Conservation (phyloP, 2,329 filamentous ascomycete genomes). For the Nothomitra cinnamomea region DNA sequence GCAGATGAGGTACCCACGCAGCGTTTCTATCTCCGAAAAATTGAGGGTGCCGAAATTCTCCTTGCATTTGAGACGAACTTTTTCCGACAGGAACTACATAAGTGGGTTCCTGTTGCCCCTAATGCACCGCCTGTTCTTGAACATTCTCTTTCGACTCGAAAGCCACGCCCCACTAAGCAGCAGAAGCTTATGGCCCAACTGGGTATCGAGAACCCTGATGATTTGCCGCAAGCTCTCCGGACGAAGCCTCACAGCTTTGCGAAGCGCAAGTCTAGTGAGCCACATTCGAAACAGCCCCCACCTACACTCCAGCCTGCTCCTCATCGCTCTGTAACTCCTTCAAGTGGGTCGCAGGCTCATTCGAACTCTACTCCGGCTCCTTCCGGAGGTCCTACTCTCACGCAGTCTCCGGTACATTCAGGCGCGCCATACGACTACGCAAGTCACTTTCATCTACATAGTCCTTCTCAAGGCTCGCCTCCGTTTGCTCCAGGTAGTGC, state of each 20-base stretch:
- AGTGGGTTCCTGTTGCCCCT: conserved; percentile 80
- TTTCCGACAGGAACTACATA: conserved; percentile 87
- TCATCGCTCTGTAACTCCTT: conserved; percentile 2
- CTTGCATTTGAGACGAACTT: conserved; percentile 92
- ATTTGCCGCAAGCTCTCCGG: conserved; percentile 67
- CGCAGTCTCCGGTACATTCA: background rate
- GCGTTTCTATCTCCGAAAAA: conserved; percentile 89
- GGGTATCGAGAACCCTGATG: conserved; percentile 77
- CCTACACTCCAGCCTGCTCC: conserved; percentile 5
- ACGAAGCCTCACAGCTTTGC: conserved; percentile 54
- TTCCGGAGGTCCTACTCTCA: background rate
- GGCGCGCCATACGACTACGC: background rate
- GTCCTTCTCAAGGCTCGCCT: conserved; percentile 1
- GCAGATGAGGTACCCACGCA: conserved; percentile 77
- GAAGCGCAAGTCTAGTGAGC: conserved; percentile 52
- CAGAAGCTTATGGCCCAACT: conserved; percentile 86
- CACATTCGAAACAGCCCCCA: conserved; percentile 4
- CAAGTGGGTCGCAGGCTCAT: background rate
- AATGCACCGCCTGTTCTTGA: conserved; percentile 73
- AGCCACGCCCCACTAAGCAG: conserved; percentile 89
- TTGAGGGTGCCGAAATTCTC: conserved; percentile 90
- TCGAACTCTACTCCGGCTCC: background rate
- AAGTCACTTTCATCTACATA: background rate
- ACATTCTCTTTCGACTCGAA: conserved; percentile 77
- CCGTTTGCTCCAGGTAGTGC: conserved; percentile 3